These are phyloP conservation scores for Colletotrichum sp. DNA, from an alignment of 2,329 filamentous ascomycete species.

Conservation along the genomic window DNA sequence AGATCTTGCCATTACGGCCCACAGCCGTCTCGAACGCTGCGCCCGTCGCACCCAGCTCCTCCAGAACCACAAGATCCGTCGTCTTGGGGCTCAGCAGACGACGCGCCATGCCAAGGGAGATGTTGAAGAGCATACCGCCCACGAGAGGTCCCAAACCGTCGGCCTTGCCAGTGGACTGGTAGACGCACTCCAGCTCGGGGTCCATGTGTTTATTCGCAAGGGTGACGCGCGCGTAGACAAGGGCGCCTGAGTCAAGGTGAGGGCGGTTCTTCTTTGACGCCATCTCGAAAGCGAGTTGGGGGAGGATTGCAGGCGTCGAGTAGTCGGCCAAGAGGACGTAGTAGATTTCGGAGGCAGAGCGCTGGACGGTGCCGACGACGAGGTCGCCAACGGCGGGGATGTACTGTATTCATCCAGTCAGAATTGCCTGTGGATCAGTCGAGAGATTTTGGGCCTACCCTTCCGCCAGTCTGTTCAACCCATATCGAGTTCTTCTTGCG, in stretches of 20 bases:
- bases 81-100: constrained; percentile 72
- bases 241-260: constrained; percentile 72
- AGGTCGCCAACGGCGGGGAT: constrained; percentile 81
- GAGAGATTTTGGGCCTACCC: constrained; percentile 52
- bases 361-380: constrained; percentile 85
- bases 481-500: constrained; percentile 78
- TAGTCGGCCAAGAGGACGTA: constrained; percentile 77
- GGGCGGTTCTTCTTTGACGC: constrained; percentile 93
- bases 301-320: constrained; percentile 71
- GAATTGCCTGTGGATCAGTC: background rate
- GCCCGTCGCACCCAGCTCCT: constrained; percentile 77
- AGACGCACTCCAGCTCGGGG: constrained; percentile 88
- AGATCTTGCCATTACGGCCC: constrained; percentile 89
- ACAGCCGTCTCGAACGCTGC: constrained; percentile 92
- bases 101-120: constrained; percentile 83
- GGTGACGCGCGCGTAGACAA: constrained; percentile 88
- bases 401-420: constrained; percentile 62
- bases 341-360: constrained; percentile 77
- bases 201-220: constrained; percentile 84
- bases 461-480: constrained; percentile 73
- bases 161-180: constrained; percentile 82
- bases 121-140: constrained; percentile 84
- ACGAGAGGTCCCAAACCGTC: constrained; percentile 85
- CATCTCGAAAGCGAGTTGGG: constrained; percentile 89
- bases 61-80: constrained; percentile 72